phyloP scores from a whole-genome alignment of 108 stramenopile genomes.

The Nitzschia putrida region DNA sequence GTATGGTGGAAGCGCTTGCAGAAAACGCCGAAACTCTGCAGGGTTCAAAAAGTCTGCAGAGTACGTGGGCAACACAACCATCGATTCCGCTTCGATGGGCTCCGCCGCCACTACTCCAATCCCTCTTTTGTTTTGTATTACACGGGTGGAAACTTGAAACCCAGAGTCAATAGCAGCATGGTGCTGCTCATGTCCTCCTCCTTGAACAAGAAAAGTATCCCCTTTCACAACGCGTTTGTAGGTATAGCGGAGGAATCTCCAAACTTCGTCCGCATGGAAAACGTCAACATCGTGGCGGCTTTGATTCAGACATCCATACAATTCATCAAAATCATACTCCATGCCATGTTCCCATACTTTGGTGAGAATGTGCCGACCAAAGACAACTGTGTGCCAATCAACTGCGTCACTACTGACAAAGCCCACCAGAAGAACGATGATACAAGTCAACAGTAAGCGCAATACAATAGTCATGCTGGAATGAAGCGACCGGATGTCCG shows the following conservation, averaged over 20 bases:
- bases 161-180: no score
- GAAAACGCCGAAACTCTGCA: slow-evolving; percentile 14
- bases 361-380: no score
- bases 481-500: no score
- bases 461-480: no score
- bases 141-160: no score
- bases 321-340: not conserved
- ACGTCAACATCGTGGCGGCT: not conserved
- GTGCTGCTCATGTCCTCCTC: not conserved
- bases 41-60: slow-evolving; percentile 12
- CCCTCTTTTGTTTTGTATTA: no score
- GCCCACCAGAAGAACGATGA: no score
- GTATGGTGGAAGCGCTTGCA: slow-evolving; percentile 7
- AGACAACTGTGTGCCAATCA: no score
- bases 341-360: not conserved
- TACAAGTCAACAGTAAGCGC: no score
- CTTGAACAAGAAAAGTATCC: not conserved
- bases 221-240: slow-evolving; percentile 1
- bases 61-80: slow-evolving; percentile 14
- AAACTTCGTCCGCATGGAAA: slow-evolving; percentile 10
- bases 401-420: no score
- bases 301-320: not conserved
- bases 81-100: slow-evolving; percentile 7
- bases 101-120: slow-evolving; percentile 13
- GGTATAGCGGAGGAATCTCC: slow-evolving; percentile 12